phyloP scores from a whole-genome alignment of 2,329 filamentous ascomycete species.

The Rachicladosporium sp. region DNA sequence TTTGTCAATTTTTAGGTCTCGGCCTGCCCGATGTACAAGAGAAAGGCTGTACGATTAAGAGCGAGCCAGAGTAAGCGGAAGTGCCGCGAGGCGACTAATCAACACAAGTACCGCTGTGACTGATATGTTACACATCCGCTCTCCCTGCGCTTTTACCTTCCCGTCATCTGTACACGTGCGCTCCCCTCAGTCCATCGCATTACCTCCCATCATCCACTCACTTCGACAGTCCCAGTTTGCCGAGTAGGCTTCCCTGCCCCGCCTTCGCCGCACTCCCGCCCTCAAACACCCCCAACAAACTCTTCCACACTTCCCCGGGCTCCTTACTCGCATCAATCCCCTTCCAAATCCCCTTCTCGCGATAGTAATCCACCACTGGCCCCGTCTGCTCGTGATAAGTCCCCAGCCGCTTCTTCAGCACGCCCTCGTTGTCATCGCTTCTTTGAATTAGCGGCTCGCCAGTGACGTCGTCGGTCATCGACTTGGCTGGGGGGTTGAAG shows the following conservation, averaged over 20 bases:
- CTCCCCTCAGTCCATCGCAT: too few species aligned
- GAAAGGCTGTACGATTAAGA: too few species aligned
- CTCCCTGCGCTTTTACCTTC: too few species aligned
- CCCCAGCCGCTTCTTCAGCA: slow-evolving; percentile 82
- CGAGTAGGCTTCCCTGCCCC: slow-evolving; percentile 32
- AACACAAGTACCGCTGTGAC: too few species aligned
- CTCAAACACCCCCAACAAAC: slow-evolving; percentile 71
- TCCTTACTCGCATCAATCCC: slow-evolving; percentile 92
- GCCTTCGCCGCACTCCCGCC: slow-evolving; percentile 25
- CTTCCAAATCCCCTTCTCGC: slow-evolving; percentile 94
- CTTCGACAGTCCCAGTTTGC: slow-evolving; percentile 44
- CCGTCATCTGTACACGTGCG: too few species aligned
- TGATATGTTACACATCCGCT: too few species aligned
- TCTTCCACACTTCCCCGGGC: slow-evolving; percentile 91
- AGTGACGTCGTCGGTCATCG: slow-evolving; percentile 93
- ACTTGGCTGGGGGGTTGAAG: slow-evolving; percentile 87
- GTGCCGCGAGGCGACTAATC: too few species aligned
- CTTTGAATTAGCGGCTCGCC: slow-evolving; percentile 94
- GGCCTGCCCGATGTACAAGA: too few species aligned
- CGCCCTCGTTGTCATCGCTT: slow-evolving; percentile 91
- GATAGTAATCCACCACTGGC: slow-evolving; percentile 92
- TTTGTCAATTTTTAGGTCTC: too few species aligned
- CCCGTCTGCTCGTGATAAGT: slow-evolving; percentile 92
- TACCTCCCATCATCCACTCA: too few species aligned
- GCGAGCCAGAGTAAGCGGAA: too few species aligned